Conservation (phyloP, 306 rosid species). For the Prunus campanulata region DNA sequence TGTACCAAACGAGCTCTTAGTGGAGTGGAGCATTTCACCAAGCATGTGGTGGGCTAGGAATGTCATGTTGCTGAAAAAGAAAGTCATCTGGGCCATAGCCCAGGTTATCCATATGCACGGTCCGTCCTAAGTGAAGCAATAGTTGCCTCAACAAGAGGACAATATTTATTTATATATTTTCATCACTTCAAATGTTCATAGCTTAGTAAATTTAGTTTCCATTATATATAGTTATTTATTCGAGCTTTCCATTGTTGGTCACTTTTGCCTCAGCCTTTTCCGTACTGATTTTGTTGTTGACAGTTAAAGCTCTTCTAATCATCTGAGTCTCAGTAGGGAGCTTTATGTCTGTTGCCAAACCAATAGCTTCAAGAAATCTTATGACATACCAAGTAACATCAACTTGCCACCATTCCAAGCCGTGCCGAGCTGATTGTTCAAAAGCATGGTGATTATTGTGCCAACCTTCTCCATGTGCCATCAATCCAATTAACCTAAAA, state of each 20-base stretch:
- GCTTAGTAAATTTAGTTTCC: neutral
- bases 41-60: no score
- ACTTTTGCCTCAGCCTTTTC: neutral
- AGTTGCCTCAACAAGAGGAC: no score
- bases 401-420: constrained; percentile 86
- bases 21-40: no score
- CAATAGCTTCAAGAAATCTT: constrained; percentile 55
- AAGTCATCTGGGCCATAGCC: no score
- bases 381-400: constrained; percentile 82
- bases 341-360: constrained; percentile 71
- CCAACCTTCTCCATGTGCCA: constrained; percentile 95
- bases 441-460: constrained; percentile 95
- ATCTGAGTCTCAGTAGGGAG: constrained; percentile 56
- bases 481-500: constrained; percentile 64
- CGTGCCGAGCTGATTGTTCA: constrained; percentile 82
- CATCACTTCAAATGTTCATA: no score
- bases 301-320: constrained; percentile 35
- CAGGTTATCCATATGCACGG: no score
- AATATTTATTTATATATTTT: no score
- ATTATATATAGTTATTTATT: neutral
- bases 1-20: no score
- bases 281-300: neutral
- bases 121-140: no score
- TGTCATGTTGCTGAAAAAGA: no score
- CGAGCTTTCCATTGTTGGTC: neutral